Evolutionary conservation across 768 basidiomycete genomes (phyloP), one percentile per base, ranked within the genome.

Genomic region (Rhodotorula graminis): DNA sequence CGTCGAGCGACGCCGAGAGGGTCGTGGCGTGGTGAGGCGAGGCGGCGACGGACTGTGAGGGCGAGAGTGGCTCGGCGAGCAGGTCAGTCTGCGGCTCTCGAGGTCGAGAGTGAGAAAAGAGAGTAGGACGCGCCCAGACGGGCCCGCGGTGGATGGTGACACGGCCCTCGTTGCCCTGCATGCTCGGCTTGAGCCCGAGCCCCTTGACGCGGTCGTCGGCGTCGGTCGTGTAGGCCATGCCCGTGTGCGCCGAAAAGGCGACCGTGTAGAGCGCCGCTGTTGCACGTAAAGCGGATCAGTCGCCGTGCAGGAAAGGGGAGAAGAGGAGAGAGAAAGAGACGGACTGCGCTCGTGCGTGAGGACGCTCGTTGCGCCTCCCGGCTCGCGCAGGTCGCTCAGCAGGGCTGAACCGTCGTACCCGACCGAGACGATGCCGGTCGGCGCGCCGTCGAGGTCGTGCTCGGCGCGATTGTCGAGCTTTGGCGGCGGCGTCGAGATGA

Each of bases 1-100:
- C 95, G 81, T 98, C 95, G 1, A 91, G 87, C 12, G 89, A 88
- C 12, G 89, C 90, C 23, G 89, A 85, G 0, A 89, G 90, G 9
- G 95, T 81, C 79, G 93, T 91, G 11, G 92, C 88, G 77, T 97
- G 95, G 77, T 88, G 89, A 59, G 95, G 90, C 0, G 93, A 95
- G 2, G 87, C 84, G 67, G 85, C 83, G 40, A 93, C 80, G 67
- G 84, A 86, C 93, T 94, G 77, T 2, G 7, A 9, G 59, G 4
- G 9, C 18, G 25, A 42, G 14, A 19, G 57, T 10, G 31, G 66
- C 18, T 33, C 47, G 42, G 47, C 40, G n/a, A 42, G 69, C 19
- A 58, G 47, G 40, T 62, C 31, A 42, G 67, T 37, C 8, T 6
- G 44, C 7, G 44, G 44, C 18, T 46, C 44, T 46, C 29, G 40